Evolutionary conservation across 192 early-diverging fungal genomes (phyloP), one percentile per base, ranked within the genome.

Genomic region (Chytriomyces confervae): DNA sequence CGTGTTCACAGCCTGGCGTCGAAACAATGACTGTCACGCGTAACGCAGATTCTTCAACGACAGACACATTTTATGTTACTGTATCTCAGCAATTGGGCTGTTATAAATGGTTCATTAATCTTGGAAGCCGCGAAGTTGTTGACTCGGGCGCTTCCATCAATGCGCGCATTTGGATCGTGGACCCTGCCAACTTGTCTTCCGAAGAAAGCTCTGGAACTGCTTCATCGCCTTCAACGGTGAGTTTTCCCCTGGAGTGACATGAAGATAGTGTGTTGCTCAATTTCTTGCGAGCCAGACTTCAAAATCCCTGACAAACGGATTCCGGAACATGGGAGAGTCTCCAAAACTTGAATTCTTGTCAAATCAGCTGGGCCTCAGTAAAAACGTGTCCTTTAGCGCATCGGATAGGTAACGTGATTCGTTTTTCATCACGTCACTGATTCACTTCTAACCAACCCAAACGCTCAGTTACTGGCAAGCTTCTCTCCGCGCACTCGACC

Each of bases 61-160:
- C 36, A 23, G 74, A 76, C 50, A 76, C 74, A 6, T 66, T 76
- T 13, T 76, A 66, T 27, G 74, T 76, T n/a, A 76, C 74, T 23
- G 2, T 76, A 8, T 13, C 20, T 10, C 20, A 18, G 16, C 18
- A 43, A 53, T 6, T 10, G 9, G 64, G 74, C 11, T 76, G 74
- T 36, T 66, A 50, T 43, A 50, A 66, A 50, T 76, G 74, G 74
- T 66, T 50, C 9, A 3, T 76, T 5, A 8, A 23, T n/a, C 11
- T 64, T 6, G 74, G 74, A 9, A 51, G 47, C 47, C 74, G 43
- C 9, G 8, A 50, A 13, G 64, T 76, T 29, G 63, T 66, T n/a
- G 20, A 46, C 29, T 20, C 49, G 3, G 62, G 48, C 6, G n/a
- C 10, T 16, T 27, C 57, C 7, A 29, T n/a, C 16, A 29, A 46